Conservation (phyloP, 495 filamentous ascomycete species). For the Penicillium macrosclerotiorum region DNA sequence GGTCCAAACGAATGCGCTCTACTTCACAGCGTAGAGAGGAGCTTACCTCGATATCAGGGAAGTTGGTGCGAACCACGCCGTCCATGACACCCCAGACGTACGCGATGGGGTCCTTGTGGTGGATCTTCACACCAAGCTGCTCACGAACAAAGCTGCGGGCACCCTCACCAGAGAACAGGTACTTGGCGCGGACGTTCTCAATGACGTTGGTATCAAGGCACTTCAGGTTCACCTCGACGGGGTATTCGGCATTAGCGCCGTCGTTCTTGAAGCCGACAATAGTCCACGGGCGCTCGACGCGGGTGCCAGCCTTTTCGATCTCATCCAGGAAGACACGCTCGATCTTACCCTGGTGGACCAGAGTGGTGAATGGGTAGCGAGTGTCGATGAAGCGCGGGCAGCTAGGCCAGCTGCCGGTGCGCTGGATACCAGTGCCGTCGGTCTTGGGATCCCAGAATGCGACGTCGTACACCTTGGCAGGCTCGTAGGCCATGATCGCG, state of each 20-base stretch:
- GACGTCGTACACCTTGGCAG: constrained; percentile 66
- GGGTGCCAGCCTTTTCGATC: constrained; percentile 56
- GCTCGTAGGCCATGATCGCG: constrained; percentile 60
- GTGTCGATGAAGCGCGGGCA: constrained; percentile 67
- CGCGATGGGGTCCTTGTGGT: constrained; percentile 61
- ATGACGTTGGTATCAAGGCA: constrained; percentile 68
- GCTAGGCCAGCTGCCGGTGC: constrained; percentile 61
- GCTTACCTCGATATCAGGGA: constrained; percentile 74
- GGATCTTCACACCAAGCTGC: constrained; percentile 56
- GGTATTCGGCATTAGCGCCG: constrained; percentile 53
- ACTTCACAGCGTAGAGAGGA: no score
- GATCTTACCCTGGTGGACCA: constrained; percentile 64
- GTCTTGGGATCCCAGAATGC: constrained; percentile 62
- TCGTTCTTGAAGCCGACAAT: constrained; percentile 60
- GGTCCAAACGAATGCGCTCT: no score
- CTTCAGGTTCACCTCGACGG: constrained; percentile 67
- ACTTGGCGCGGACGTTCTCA: constrained; percentile 63
- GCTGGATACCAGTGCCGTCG: constrained; percentile 51
- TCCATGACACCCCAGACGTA: constrained; percentile 87
- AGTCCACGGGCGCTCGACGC: constrained; percentile 61
- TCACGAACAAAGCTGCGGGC: constrained; percentile 63
- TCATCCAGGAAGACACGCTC: constrained; percentile 64
- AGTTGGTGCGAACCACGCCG: constrained; percentile 71
- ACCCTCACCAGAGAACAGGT: constrained; percentile 64
- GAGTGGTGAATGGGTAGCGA: constrained; percentile 63